Base-by-base conservation (phyloP, 768 basidiomycete species). In the Kwoniella sp. region DNA sequence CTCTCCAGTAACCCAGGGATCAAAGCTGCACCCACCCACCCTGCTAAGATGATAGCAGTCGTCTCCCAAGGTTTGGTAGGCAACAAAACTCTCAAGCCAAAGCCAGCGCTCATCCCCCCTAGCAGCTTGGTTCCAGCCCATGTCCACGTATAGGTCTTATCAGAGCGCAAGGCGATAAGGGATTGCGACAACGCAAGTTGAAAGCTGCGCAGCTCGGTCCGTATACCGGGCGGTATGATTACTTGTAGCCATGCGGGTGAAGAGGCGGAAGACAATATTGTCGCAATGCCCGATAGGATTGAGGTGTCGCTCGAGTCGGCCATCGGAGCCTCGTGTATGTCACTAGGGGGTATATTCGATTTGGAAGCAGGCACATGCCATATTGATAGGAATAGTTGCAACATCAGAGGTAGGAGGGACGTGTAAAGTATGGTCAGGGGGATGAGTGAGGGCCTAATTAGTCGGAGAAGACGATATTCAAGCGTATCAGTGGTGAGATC, bases 81-180 rank as follows among this genome's bases (percentile, higher is more conserved):
- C 40, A 79, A 54, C 8, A 78, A 25, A 0, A 77, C 75, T 36
- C 78, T 55, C 47, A 80, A 60, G 1, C 77, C 79, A 51, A 80
- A 80, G 0, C 78, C 80, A 1, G 73, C 72, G 27, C 73, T 69
- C 72, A 80, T 77, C 13, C 80, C 80, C 8, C 77, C 77, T 6
- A 80, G 67, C 13, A 80, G 51, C 9, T 68, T 55, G 1, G 70
- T 70, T 2, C 74, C 72, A 21, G 77, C 68, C 80, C 79, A 79
- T 9, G 74, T 68, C 40, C 40, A 44, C 8, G 40, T 44, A 19
- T 44, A 44, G 10, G 40, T 44, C 40, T 21, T 68, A 62, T 55
- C 77, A 69, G 40, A 9, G 3, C 40, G 72, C 60, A 10, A 44
- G 17, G 40, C 40, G 4, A 9, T 15, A 15, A 44, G 17, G 17